Conservation (phyloP, 805 yeast species). For the Cyberlindnera suaveolens region DNA sequence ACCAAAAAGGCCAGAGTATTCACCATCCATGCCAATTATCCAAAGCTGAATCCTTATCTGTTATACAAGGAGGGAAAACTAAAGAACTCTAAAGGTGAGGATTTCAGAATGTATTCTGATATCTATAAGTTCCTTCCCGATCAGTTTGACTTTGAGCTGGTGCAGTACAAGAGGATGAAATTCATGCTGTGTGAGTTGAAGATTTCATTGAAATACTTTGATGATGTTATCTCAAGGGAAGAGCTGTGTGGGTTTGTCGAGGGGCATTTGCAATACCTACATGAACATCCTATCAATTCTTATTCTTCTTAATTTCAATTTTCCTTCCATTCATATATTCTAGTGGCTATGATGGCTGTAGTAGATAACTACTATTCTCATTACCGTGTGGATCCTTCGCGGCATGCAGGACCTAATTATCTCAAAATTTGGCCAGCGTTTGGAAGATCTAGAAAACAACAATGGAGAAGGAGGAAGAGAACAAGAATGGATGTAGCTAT, state of each 20-base stretch:
- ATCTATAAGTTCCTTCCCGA: constrained; percentile 26
- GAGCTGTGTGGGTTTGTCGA: constrained; percentile 44
- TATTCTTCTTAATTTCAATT: too few relatives aligned
- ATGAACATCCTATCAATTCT: too few relatives aligned
- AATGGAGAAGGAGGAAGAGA: too few relatives aligned
- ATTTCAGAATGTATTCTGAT: constrained; percentile 23
- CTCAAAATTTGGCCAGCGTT: too few relatives aligned
- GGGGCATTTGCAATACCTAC: constrained; percentile 28
- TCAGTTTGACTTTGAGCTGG: constrained; percentile 43
- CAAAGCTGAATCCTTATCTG: constrained; percentile 30
- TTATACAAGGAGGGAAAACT: constrained; percentile 20
- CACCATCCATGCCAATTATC: constrained; percentile 33
- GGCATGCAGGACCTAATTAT: too few relatives aligned
- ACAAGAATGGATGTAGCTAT: too few relatives aligned
- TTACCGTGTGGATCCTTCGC: too few relatives aligned
- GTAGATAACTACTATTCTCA: too few relatives aligned
- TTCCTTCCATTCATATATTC: constrained; percentile 13
- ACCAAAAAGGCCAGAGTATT: constrained; percentile 17
- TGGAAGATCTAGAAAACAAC: too few relatives aligned
- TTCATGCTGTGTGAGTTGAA: constrained; percentile 45
- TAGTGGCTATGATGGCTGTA: too few relatives aligned
- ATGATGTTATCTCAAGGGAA: constrained; percentile 29
- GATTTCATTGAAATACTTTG: constrained; percentile 38
- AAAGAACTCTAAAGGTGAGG: constrained; percentile 13
- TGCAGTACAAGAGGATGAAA: constrained; percentile 52